Base-by-base conservation (phyloP, 306 rosid species). In the Dryas octopetala region DNA sequence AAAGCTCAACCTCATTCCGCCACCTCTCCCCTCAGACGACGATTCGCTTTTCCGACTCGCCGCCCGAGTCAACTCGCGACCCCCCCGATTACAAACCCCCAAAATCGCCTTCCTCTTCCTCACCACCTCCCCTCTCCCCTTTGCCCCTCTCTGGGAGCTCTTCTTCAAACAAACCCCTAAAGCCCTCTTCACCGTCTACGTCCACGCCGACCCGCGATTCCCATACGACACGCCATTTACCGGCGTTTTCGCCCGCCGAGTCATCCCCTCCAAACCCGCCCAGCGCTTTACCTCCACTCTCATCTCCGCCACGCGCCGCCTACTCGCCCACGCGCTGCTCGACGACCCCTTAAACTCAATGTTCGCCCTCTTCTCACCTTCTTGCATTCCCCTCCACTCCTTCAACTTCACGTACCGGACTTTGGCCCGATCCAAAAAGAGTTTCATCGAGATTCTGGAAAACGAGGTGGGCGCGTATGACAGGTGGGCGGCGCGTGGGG, bases 401-500 rank as follows among this genome's bases (percentile, higher is more conserved):
- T 87, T 92, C 71, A 78, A 83, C 53, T 90, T 92, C 86, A 88
- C 91, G 0, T 86, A 87, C 88, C 52, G 14, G 12, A 83, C 83
- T 6, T 77, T 92, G 1, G 44, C 76, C 2, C 2, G 4, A 6
- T 77, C 86, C 8, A 64, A 58, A 50, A 75, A 69, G 70, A 92
- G 98, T 86, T 90, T 88, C 85, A 83, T 92, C 17, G 96, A 92
- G 89, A 83, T 90, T 19, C 88, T 88, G 0, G 53, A 71, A 0
- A 71, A 90, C 15, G 92, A 90, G 77, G 9, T 9, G 0, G 79
- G 86, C 0, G 23, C 66, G 1, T 87, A 73, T 10, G 91, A 77
- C 15, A 75, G 91, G 0, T 90, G 94, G 96, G 94, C 89, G 11
- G 94, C 89, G 71, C 91, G 94, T 85, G 96, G 94, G 0, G 7